Evolutionary conservation across 1,284 basidiomycete genomes (phyloP).

Genomic region (Rhodofomes roseus): DNA sequence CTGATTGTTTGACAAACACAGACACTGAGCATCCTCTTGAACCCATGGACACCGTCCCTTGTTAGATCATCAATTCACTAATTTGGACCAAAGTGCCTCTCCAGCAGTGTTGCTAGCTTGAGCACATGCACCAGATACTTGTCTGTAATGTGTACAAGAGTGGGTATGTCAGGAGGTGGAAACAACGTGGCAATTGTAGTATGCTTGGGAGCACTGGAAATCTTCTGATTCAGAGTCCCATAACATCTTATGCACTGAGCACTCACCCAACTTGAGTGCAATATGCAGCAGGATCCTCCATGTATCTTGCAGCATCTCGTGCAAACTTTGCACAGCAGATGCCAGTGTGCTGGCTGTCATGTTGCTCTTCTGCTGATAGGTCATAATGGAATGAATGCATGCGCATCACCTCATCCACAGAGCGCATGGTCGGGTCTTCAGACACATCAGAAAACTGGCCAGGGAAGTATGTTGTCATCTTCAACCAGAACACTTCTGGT

Average conservation of each 20-base stretch:
- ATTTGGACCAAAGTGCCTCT: neutral
- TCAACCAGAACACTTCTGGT: slow-evolving; percentile 1
- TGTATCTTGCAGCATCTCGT: slow-evolving; percentile 8
- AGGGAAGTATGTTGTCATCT: slow-evolving; percentile 17
- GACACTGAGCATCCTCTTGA: no score
- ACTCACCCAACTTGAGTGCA: slow-evolving; percentile 12
- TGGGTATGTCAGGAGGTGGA: neutral
- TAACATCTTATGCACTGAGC: neutral
- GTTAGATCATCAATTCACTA: no score
- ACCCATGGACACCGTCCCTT: no score
- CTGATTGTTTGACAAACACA: no score
- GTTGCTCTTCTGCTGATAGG: slow-evolving; percentile 6
- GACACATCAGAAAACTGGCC: slow-evolving; percentile 9
- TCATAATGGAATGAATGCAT: slow-evolving; percentile 11
- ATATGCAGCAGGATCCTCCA: slow-evolving; percentile 8
- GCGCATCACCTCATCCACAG: neutral
- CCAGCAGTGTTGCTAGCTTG: neutral
- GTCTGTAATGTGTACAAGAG: neutral
- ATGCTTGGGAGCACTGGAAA: neutral
- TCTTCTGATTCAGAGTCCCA: neutral
- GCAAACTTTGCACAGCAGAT: slow-evolving; percentile 11
- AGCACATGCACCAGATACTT: neutral
- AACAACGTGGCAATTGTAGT: slow-evolving; percentile 7
- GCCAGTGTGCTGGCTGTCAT: neutral
- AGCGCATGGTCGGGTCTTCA: slow-evolving; percentile 1